Conservation (phyloP, 805 yeast genomes). For the Yamadazyma nakazawae region DNA sequence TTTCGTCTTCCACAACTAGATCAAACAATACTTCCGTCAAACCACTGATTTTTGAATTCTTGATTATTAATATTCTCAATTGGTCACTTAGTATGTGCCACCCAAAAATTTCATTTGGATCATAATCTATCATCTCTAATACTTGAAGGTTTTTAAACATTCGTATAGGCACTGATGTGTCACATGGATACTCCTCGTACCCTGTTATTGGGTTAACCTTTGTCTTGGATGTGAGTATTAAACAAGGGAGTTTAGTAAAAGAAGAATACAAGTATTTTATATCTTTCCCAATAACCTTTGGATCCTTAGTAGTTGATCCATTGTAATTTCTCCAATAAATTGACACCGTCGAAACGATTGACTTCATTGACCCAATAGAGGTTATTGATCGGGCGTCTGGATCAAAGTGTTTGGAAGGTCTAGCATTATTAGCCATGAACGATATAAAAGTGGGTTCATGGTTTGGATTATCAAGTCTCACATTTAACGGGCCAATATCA, state of each 20-base stretch:
- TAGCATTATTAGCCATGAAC: constrained; percentile 56
- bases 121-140: constrained; percentile 56
- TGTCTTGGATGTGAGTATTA: constrained; percentile 56
- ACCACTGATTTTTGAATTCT: constrained; percentile 48
- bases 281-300: constrained; percentile 47
- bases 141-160: constrained; percentile 62
- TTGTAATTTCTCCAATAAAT: constrained; percentile 39
- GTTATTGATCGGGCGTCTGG: constrained; percentile 49
- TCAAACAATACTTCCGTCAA: constrained; percentile 51
- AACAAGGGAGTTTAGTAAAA: constrained; percentile 63
- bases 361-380: constrained; percentile 56
- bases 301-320: constrained; percentile 30
- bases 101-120: constrained; percentile 63
- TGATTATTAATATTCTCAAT: constrained; percentile 51
- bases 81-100: constrained; percentile 58
- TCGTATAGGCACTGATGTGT: constrained; percentile 61
- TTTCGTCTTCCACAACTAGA: constrained; percentile 53
- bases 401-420: constrained; percentile 37
- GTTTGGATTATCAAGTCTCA: constrained; percentile 56
- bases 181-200: constrained; percentile 70
- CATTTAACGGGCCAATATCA: constrained; percentile 60
- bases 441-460: constrained; percentile 54
- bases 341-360: constrained; percentile 43
- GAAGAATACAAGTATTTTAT: constrained; percentile 57
- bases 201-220: constrained; percentile 56